A percentile compares a stretch with the other conserved stretches of the same genome.
Evolutionary conservation across 2,329 filamentous ascomycete genomes (phyloP).

Genomic region (Trichoderma sp.): DNA sequence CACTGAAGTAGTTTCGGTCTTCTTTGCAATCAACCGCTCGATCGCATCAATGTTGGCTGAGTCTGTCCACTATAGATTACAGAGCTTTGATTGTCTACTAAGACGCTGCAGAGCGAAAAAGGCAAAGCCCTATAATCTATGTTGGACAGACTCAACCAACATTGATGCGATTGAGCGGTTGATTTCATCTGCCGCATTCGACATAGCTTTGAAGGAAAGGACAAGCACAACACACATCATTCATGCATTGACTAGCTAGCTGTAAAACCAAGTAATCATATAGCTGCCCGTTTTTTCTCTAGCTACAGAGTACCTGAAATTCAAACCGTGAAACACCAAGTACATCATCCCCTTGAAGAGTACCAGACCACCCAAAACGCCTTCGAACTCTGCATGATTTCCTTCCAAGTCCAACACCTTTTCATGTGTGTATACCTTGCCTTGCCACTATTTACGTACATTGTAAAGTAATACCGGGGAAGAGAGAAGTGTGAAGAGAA

Average conservation of each 20-base stretch:
- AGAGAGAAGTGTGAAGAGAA: constrained; percentile 14
- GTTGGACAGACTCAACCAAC: no score
- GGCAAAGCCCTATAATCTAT: no score
- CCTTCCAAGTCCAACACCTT: constrained; percentile 41
- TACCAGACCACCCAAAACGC: constrained; percentile 28
- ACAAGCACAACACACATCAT: neutral
- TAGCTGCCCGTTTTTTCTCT: constrained; percentile 31
- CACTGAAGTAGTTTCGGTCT: no score
- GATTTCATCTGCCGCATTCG: no score
- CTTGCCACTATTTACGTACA: constrained; percentile 43
- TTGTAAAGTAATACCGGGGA: constrained; percentile 23
- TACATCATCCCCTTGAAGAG: constrained; percentile 26
- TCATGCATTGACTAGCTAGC: neutral
- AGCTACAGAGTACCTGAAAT: constrained; percentile 25
- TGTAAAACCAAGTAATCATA: constrained; percentile 17
- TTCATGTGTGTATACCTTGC: constrained; percentile 45
- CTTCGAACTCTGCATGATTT: constrained; percentile 28
- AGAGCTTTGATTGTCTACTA: no score
- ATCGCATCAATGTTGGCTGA: no score
- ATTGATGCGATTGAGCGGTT: no score
- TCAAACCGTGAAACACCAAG: constrained; percentile 30
- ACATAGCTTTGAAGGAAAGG: no score
- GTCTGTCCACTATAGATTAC: no score
- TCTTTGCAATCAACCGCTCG: no score
- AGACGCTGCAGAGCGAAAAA: no score